Evolutionary conservation across 768 basidiomycete species (phyloP).

Genomic region (Tylopilus sp.): DNA sequence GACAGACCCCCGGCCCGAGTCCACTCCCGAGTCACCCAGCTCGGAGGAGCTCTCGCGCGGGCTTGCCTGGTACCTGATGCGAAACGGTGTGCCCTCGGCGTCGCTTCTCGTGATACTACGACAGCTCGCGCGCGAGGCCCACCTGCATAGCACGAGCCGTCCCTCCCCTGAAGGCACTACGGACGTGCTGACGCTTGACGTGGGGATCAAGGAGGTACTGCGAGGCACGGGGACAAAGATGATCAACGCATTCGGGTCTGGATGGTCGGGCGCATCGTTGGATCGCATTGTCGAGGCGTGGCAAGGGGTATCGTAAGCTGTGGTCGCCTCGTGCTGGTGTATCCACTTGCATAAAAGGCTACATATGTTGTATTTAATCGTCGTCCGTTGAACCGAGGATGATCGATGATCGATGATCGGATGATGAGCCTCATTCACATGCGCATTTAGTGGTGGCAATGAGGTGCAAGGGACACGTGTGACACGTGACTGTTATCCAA

Average conservation of each 20-base stretch:
- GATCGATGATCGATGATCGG: too few relatives aligned
- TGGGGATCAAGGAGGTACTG: conserved; percentile 80
- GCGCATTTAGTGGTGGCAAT: too few relatives aligned
- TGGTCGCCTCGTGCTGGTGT: neutral
- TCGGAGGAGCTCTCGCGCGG: conserved; percentile 30
- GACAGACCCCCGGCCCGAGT: conserved; percentile 7
- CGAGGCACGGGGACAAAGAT: conserved; percentile 83
- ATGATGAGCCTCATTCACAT: too few relatives aligned
- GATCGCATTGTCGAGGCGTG: conserved; percentile 64
- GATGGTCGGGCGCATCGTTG: conserved; percentile 69
- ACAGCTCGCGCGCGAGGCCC: conserved; percentile 60
- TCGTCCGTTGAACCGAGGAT: neutral
- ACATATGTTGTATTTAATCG: neutral
- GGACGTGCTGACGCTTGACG: conserved; percentile 35
- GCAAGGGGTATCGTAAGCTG: conserved; percentile 30
- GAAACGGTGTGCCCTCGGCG: conserved; percentile 68
- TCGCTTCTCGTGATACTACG: conserved; percentile 61
- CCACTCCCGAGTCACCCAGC: conserved; percentile 6
- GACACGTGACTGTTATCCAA: too few relatives aligned
- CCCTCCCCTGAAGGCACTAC: conserved; percentile 52
- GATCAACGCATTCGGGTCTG: conserved; percentile 63
- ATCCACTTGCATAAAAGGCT: neutral
- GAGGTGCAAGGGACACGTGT: too few relatives aligned
- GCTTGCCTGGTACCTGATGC: conserved; percentile 69
- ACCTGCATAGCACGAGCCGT: conserved; percentile 48